A percentile compares a stretch with the other conserved stretches of the same genome.
Conservation (phyloP, 257 asterid species). For the Avicennia marina region DNA sequence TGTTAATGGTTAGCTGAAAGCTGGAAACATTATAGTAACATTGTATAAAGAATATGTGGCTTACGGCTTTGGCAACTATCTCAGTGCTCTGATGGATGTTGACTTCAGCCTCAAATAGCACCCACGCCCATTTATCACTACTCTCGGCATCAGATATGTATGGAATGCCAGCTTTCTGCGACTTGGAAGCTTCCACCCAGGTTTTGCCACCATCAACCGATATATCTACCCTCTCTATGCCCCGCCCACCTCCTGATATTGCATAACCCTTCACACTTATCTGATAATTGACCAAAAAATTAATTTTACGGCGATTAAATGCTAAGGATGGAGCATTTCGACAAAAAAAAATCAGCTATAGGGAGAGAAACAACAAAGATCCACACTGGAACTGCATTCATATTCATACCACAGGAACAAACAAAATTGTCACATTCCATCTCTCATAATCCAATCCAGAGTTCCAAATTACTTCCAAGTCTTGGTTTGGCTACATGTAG, state of each 20-base stretch:
- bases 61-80: constrained; percentile 90
- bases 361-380: too few species aligned
- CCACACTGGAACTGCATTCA: too few species aligned
- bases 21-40: not conserved
- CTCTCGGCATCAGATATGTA: constrained; percentile 55
- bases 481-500: too few species aligned
- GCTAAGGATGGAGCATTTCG: not conserved
- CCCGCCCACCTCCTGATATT: constrained; percentile 94
- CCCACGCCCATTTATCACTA: constrained; percentile 99
- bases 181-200: constrained; percentile 84
- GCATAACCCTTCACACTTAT: constrained; percentile 83
- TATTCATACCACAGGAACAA: too few species aligned
- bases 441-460: too few species aligned
- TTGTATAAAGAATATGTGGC: constrained; percentile 20
- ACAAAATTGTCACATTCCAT: too few species aligned
- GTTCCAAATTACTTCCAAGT: too few species aligned
- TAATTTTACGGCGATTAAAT: constrained; percentile 5
- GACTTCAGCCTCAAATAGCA: constrained; percentile 78
- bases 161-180: constrained; percentile 60
- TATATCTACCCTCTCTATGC: constrained; percentile 89
- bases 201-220: constrained; percentile 86
- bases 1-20: too few species aligned
- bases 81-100: constrained; percentile 52
- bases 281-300: constrained; percentile 35
- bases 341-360: not conserved